A percentile compares a stretch with the other conserved stretches of the same genome.
phyloP scores from a whole-genome alignment of 1,284 basidiomycete genomes.

The Ceratobasidium sp. region DNA sequence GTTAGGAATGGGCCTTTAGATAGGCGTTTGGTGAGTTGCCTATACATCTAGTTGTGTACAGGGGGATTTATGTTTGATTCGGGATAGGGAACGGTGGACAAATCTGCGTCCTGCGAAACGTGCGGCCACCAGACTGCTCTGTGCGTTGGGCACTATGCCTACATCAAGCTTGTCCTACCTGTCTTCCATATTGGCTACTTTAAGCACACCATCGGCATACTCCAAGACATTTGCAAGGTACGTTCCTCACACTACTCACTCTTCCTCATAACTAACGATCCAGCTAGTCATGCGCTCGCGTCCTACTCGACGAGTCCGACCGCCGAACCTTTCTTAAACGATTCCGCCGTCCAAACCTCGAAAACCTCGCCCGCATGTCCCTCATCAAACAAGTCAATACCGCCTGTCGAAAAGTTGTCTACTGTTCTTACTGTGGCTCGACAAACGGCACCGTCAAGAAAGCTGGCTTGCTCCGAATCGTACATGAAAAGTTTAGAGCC shows the following conservation, averaged over 20 bases:
- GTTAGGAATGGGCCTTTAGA: slow-evolving; percentile 94
- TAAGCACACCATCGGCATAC: slow-evolving; percentile 91
- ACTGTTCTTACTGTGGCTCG: slow-evolving; percentile 93
- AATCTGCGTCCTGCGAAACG: slow-evolving; percentile 92
- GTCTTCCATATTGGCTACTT: slow-evolving; percentile 99
- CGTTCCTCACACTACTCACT: slow-evolving; percentile 48
- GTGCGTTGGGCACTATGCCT: slow-evolving; percentile 98
- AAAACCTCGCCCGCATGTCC: slow-evolving; percentile 91
- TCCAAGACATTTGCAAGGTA: slow-evolving; percentile 97
- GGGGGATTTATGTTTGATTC: slow-evolving; percentile 12
- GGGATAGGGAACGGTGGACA: slow-evolving; percentile 91
- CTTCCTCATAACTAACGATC: not conserved
- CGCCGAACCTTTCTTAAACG: slow-evolving; percentile 85
- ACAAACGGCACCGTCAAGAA: slow-evolving; percentile 98
- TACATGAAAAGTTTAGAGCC: slow-evolving; percentile 97
- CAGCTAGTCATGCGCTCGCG: slow-evolving; percentile 87
- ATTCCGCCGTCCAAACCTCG: slow-evolving; percentile 90
- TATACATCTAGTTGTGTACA: not conserved
- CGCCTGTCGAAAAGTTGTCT: slow-evolving; percentile 87
- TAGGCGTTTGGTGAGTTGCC: slow-evolving; percentile 73
- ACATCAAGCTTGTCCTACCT: slow-evolving; percentile 94
- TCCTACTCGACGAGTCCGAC: slow-evolving; percentile 91
- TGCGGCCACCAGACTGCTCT: slow-evolving; percentile 93
- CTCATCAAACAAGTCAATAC: slow-evolving; percentile 92
- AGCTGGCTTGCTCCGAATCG: slow-evolving; percentile 89